phyloP scores from a whole-genome alignment of 2,329 filamentous ascomycete species.

The Aspergillus intermedius region DNA sequence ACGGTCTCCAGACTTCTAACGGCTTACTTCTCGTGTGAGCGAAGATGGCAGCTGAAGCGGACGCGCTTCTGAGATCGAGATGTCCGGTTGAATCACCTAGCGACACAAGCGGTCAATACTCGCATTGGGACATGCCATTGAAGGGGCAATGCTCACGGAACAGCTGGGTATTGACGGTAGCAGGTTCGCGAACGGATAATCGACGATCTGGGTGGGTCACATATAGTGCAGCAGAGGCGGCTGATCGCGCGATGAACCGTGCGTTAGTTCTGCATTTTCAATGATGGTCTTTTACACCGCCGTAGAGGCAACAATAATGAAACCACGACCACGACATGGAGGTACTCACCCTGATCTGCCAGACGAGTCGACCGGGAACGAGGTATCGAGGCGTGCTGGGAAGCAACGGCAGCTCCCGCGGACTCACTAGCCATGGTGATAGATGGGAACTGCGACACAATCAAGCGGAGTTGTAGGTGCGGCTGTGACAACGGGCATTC shows the following conservation, averaged over 20 bases:
- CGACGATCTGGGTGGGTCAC: slow-evolving; percentile 41
- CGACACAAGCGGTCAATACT: slow-evolving; percentile 1
- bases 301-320: neutral
- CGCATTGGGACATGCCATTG: neutral
- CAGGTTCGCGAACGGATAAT: slow-evolving; percentile 19
- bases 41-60: slow-evolving; percentile 63
- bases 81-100: slow-evolving; percentile 33
- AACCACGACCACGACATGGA: neutral
- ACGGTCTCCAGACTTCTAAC: slow-evolving; percentile 60
- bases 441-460: slow-evolving; percentile 5
- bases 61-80: slow-evolving; percentile 50
- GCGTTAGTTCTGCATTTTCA: neutral
- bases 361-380: slow-evolving; percentile 22
- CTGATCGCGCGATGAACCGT: slow-evolving; percentile 23
- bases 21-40: slow-evolving; percentile 63
- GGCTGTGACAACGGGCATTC: slow-evolving; percentile 13
- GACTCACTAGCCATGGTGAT: slow-evolving; percentile 25
- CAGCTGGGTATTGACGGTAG: slow-evolving; percentile 11
- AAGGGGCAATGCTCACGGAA: slow-evolving; percentile 15
- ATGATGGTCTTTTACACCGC: neutral
- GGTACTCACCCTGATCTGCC: slow-evolving; percentile 29
- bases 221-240: slow-evolving; percentile 57
- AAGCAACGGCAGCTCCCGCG: slow-evolving; percentile 8
- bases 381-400: neutral
- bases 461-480: slow-evolving; percentile 5